phyloP scores from a whole-genome alignment of 2,329 filamentous ascomycete genomes.

The Elsinoe perseae region DNA sequence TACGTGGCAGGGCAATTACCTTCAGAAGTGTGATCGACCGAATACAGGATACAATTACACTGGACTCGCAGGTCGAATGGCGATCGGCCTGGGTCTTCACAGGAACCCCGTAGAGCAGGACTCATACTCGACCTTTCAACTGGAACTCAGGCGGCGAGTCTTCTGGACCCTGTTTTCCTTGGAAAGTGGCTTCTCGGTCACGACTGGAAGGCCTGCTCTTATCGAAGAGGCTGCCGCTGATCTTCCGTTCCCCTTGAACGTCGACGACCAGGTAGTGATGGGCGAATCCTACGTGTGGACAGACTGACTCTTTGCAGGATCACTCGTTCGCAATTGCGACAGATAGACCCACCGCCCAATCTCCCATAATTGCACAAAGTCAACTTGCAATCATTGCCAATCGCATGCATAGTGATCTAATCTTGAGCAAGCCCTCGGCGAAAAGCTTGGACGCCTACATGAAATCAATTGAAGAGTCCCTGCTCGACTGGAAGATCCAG shows the following conservation, averaged over 20 bases:
- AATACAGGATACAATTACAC: constrained; percentile 45
- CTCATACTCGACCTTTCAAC: constrained; percentile 32
- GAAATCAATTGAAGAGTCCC: not conserved
- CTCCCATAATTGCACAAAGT: not conserved
- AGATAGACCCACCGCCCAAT: constrained; percentile 18
- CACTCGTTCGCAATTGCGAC: constrained; percentile 6
- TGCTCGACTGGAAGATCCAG: not conserved
- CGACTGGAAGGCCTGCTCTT: constrained; percentile 42
- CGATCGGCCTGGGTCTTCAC: constrained; percentile 44
- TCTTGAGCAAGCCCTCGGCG: not conserved
- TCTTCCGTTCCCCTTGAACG: constrained; percentile 37
- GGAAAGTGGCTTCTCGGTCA: constrained; percentile 44
- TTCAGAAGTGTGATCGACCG: constrained; percentile 45
- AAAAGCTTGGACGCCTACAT: not conserved
- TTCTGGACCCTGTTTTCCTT: constrained; percentile 39
- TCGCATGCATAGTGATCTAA: not conserved
- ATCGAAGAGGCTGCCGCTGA: constrained; percentile 40
- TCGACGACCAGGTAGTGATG: constrained; percentile 32
- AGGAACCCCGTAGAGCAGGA: constrained; percentile 44
- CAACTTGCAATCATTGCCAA: not conserved
- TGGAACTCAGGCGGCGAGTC: constrained; percentile 31
- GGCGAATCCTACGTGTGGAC: constrained; percentile 15
- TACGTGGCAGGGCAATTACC: constrained; percentile 29
- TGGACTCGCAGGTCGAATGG: constrained; percentile 43
- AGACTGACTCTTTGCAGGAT: constrained; percentile 22